These are phyloP conservation scores for Termitomyces sp. DNA, from an alignment of 768 basidiomycete genomes.

Conservation along the genomic window DNA sequence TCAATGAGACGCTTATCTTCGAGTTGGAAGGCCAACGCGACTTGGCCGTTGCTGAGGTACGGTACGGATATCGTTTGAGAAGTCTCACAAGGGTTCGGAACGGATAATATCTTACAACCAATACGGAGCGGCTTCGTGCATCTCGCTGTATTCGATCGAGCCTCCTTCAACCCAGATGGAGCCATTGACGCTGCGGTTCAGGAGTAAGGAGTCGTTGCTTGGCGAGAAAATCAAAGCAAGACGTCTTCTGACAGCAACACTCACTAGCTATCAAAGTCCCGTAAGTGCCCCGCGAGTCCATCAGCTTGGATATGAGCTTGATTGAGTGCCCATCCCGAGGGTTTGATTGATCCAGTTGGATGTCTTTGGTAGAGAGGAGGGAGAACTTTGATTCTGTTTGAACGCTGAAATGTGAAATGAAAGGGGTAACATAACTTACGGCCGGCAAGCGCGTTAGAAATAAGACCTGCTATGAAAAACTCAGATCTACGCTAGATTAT, in stretches of 20 bases:
- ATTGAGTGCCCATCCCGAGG: conserved; percentile 32
- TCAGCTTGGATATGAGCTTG: conserved; percentile 35
- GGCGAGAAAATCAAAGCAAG: not conserved
- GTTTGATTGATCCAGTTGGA: conserved; percentile 31
- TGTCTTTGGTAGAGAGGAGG: conserved; percentile 25
- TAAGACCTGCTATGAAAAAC: not conserved
- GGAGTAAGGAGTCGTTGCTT: not conserved
- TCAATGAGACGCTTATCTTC: conserved; percentile 29
- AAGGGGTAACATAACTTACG: conserved; percentile 1
- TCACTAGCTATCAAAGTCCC: conserved; percentile 35
- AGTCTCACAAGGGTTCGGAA: not conserved
- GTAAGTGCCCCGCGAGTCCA: conserved; percentile 33
- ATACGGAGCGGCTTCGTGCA: conserved; percentile 38
- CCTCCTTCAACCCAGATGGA: conserved; percentile 39
- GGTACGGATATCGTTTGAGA: not conserved
- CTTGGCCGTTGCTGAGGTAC: conserved; percentile 29
- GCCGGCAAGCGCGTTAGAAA: not conserved
- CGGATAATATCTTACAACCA: conserved; percentile 33
- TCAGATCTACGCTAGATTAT: not conserved
- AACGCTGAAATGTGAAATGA: not conserved
- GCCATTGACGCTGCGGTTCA: conserved; percentile 26
- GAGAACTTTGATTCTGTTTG: conserved; percentile 17
- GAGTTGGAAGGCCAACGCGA: conserved; percentile 35
- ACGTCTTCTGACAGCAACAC: conserved; percentile 1
- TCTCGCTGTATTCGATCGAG: conserved; percentile 36